Percentiles rank a stretch among this genome's conserved stretches.
These are phyloP conservation scores for Daldinia loculata DNA, from an alignment of 495 filamentous ascomycete genomes.

Conservation along the genomic window DNA sequence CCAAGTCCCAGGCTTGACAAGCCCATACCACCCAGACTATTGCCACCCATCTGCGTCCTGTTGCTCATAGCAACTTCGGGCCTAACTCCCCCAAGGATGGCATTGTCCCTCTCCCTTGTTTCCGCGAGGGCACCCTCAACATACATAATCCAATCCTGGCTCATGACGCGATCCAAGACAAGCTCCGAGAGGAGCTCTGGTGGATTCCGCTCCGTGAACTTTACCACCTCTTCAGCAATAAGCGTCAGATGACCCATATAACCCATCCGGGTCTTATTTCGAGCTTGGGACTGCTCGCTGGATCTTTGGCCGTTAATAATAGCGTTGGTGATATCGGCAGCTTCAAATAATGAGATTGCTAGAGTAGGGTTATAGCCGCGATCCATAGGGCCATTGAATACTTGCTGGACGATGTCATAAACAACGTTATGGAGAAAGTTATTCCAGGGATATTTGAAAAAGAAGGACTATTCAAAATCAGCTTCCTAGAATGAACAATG, in stretches of 20 bases:
- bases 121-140: conserved; percentile 94
- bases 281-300: conserved; percentile 82
- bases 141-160: conserved; percentile 90
- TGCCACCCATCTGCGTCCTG: conserved; percentile 51
- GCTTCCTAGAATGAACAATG: not conserved
- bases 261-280: conserved; percentile 88
- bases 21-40: conserved; percentile 57
- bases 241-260: conserved; percentile 99
- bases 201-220: conserved; percentile 94
- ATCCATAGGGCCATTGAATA: conserved; percentile 98
- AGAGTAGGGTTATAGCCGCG: conserved; percentile 90
- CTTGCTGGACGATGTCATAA: conserved; percentile 98
- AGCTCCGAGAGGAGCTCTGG: conserved; percentile 83
- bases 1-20: conserved; percentile 51
- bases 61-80: conserved; percentile 79
- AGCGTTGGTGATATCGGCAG: conserved; percentile 84
- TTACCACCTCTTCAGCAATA: conserved; percentile 98
- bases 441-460: conserved; percentile 99
- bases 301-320: conserved; percentile 89
- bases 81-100: conserved; percentile 94
- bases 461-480: conserved; percentile 66
- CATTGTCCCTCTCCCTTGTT: conserved; percentile 95
- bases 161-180: conserved; percentile 88
- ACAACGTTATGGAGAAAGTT: conserved; percentile 99
- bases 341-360: conserved; percentile 92